phyloP scores from a whole-genome alignment of 2,329 filamentous ascomycete genomes.

The Stagonosporopsis chrysanthemi region DNA sequence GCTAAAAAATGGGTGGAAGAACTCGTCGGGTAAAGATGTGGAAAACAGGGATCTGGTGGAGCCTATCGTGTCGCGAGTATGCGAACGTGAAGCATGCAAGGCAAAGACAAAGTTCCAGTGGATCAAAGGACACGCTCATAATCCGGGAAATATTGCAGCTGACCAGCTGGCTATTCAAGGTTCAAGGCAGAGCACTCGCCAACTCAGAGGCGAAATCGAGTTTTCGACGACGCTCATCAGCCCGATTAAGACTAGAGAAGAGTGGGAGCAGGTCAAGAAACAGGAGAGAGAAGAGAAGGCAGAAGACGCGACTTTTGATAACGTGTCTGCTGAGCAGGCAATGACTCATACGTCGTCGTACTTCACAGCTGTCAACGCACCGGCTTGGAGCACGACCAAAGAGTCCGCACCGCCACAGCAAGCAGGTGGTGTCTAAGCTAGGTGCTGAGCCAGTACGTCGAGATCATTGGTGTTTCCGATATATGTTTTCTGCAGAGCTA shows the following conservation, averaged over 20 bases:
- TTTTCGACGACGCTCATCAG: slow-evolving; percentile 22
- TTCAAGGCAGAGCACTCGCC: slow-evolving; percentile 25
- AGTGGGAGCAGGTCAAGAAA: slow-evolving; percentile 15
- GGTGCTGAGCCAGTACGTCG: not conserved
- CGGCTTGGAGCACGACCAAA: not conserved
- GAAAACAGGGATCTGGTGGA: slow-evolving; percentile 88
- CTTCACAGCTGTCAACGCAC: slow-evolving; percentile 9
- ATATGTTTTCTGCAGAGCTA: not conserved
- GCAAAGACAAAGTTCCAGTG: slow-evolving; percentile 76
- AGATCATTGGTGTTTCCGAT: not conserved
- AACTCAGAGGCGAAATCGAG: slow-evolving; percentile 20
- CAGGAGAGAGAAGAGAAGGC: slow-evolving; percentile 14
- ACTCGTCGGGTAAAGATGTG: slow-evolving; percentile 72
- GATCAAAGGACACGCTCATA: slow-evolving; percentile 84
- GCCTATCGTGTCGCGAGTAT: slow-evolving; percentile 73
- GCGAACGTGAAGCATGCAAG: slow-evolving; percentile 64
- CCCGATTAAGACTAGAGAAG: slow-evolving; percentile 14
- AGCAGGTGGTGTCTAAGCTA: not conserved
- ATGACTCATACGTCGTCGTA: slow-evolving; percentile 11
- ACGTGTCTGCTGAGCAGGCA: slow-evolving; percentile 5
- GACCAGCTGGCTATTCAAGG: slow-evolving; percentile 59
- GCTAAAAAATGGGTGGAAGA: slow-evolving; percentile 80
- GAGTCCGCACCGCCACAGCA: not conserved
- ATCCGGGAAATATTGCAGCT: slow-evolving; percentile 79
- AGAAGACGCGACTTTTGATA: slow-evolving; percentile 10